Base-by-base conservation (phyloP, 352 stramenopile species). In the Lagenidium giganteum region DNA sequence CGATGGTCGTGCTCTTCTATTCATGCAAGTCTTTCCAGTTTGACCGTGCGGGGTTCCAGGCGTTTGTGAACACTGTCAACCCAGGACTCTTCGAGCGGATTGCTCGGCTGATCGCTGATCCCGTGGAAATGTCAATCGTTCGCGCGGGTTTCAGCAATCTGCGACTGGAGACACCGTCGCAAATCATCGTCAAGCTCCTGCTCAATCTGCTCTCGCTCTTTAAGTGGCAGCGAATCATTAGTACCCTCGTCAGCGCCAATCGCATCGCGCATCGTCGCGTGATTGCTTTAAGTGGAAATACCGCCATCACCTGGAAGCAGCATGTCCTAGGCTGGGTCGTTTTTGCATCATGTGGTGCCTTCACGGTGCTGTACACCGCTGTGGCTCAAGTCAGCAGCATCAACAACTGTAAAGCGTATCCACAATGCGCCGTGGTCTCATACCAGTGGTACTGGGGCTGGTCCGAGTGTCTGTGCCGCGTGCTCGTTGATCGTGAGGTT, bases 271-370 rank as follows among this genome's bases (percentile, higher is more conserved):
- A 58, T 13, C 51, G 38, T 8, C 33, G 60, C 32, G n/a, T n/a
- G n/a, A n/a, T n/a, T n/a, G n/a, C n/a, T n/a, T 25, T 54, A n/a
- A 43, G 48, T 3, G n/a, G 13, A 12, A 28, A 36, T 14, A 26
- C 20, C 11, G 31, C 30, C 1, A 24, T 27, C 8, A 43, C 47
- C 9, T 12, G n/a, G 5, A 57, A 49, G 20, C 53, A 53, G 13
- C 44, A 20, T 12, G 26, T 66, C 8, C n/a, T 60, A 5, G 65
- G 68, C 14, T 48, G 66, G 3, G 22, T 66, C 4, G 24, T 77
- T 5, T 81, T 74, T 40, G 42, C 71, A 12, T 66, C 47, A 13
- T 73, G 61, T 41, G 61, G 61, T 5, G 3, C 67, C 8, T 47
- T 42, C 0, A 54, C 76, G 9, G 8, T 44, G 16, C 28, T 36